A percentile compares a stretch with the other conserved stretches of the same genome.
Evolutionary conservation across 768 basidiomycete species (phyloP).

Genomic region (Rhizopogon vinicolor): DNA sequence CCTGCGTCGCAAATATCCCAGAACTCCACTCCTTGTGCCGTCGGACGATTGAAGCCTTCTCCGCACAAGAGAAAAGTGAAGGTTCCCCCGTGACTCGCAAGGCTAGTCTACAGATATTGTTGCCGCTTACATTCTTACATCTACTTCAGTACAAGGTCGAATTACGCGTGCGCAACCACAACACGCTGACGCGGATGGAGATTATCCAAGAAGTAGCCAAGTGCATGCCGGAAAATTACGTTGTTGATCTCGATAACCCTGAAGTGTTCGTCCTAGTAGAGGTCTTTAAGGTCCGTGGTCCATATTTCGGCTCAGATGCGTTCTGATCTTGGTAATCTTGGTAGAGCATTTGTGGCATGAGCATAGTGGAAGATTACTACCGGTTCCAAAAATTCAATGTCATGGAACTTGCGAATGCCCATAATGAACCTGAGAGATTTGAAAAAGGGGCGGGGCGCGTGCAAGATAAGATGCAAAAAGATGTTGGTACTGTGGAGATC

Average conservation of each 20-base stretch:
- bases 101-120: slow-evolving; percentile 21
- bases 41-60: slow-evolving; percentile 48
- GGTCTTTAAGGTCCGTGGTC: slow-evolving; percentile 66
- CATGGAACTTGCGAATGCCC: slow-evolving; percentile 60
- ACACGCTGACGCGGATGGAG: slow-evolving; percentile 51
- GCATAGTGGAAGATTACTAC: slow-evolving; percentile 72
- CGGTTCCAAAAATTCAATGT: slow-evolving; percentile 74
- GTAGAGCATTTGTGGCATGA: slow-evolving; percentile 75
- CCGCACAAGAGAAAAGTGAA: slow-evolving; percentile 36
- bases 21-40: slow-evolving; percentile 66
- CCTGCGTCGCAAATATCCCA: slow-evolving; percentile 61
- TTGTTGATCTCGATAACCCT: slow-evolving; percentile 64
- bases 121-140: not conserved
- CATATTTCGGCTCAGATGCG: not conserved
- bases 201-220: slow-evolving; percentile 67
- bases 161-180: slow-evolving; percentile 70
- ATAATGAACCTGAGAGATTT: slow-evolving; percentile 33
- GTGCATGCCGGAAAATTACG: slow-evolving; percentile 64
- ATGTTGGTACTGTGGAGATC: not conserved
- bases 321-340: not conserved
- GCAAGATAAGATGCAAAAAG: slow-evolving; percentile 11
- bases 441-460: slow-evolving; percentile 29
- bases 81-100: slow-evolving; percentile 37
- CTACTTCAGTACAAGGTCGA: slow-evolving; percentile 74
- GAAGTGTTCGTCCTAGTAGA: slow-evolving; percentile 76